Percentiles rank a stretch among this genome's conserved stretches.
Conservation (phyloP, 805 yeast species). For the Candida takata region DNA sequence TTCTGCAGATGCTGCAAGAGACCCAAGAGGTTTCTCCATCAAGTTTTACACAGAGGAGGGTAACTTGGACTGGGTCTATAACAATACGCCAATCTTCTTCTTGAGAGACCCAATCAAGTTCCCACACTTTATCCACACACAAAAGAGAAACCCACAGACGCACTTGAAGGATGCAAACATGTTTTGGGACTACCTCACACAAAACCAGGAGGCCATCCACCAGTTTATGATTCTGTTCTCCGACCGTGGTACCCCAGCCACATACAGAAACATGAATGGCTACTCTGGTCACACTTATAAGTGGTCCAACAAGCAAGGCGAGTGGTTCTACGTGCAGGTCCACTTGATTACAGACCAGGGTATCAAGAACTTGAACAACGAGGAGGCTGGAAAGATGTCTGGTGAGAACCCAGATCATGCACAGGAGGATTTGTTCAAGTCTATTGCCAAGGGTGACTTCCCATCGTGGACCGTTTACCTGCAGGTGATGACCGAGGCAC, state of each 20-base stretch:
- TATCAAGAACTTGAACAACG: constrained; percentile 35
- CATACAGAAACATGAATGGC: constrained; percentile 74
- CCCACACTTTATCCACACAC: constrained; percentile 85
- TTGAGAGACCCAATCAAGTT: constrained; percentile 80
- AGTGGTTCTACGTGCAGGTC: constrained; percentile 73
- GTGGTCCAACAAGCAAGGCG: constrained; percentile 70
- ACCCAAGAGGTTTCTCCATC: constrained; percentile 80
- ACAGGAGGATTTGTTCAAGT: constrained; percentile 71
- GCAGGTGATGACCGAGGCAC: constrained; percentile 80
- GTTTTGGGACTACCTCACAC: constrained; percentile 73
- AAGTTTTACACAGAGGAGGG: constrained; percentile 82
- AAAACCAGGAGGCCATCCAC: constrained; percentile 68
- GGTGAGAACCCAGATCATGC: constrained; percentile 81
- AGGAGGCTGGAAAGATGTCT: constrained; percentile 59
- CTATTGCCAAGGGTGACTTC: constrained; percentile 67
- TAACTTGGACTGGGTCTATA: constrained; percentile 76
- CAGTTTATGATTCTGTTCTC: constrained; percentile 69
- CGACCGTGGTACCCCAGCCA: constrained; percentile 78
- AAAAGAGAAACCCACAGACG: constrained; percentile 79
- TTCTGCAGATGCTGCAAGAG: constrained; percentile 77
- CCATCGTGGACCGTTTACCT: constrained; percentile 85
- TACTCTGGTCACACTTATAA: constrained; percentile 82
- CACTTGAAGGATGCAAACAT: constrained; percentile 69
- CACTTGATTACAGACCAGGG: constrained; percentile 68
- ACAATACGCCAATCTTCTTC: constrained; percentile 82